These are phyloP conservation scores for Neotropicomus parvogracilis DNA, from an alignment of 1,284 basidiomycete species.

Conservation along the genomic window DNA sequence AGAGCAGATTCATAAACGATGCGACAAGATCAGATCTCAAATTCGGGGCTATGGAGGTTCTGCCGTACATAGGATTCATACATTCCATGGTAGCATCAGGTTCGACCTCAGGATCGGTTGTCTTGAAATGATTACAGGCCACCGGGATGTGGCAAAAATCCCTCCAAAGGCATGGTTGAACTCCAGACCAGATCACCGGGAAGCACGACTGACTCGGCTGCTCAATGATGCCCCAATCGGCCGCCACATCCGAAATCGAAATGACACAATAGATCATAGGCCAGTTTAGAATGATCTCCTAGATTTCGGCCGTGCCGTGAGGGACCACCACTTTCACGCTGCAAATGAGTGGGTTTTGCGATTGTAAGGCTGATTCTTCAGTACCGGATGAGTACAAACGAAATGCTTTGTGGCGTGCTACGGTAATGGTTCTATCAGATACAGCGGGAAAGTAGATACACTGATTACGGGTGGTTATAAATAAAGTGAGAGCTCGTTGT, in stretches of 20 bases:
- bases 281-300: background rate
- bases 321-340: background rate
- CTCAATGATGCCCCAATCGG: background rate
- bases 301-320: background rate
- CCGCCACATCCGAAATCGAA: background rate
- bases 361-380: background rate
- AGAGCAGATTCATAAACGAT: background rate
- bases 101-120: constrained; percentile 11
- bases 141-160: background rate
- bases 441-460: constrained; percentile 24
- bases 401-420: background rate
- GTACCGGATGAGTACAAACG: background rate
- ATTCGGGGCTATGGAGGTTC: constrained; percentile 8
- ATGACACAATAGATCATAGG: background rate
- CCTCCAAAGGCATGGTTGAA: constrained; percentile 3
- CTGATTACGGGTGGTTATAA: constrained; percentile 7
- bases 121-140: background rate
- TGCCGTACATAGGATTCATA: constrained; percentile 12
- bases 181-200: background rate
- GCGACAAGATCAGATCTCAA: background rate
- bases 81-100: constrained; percentile 3
- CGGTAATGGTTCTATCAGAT: constrained; percentile 13
- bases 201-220: background rate
- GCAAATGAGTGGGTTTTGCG: background rate
- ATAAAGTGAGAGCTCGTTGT: constrained; percentile 4